Base-by-base conservation (phyloP, 768 basidiomycete genomes). In the Phylloporus sp. region DNA sequence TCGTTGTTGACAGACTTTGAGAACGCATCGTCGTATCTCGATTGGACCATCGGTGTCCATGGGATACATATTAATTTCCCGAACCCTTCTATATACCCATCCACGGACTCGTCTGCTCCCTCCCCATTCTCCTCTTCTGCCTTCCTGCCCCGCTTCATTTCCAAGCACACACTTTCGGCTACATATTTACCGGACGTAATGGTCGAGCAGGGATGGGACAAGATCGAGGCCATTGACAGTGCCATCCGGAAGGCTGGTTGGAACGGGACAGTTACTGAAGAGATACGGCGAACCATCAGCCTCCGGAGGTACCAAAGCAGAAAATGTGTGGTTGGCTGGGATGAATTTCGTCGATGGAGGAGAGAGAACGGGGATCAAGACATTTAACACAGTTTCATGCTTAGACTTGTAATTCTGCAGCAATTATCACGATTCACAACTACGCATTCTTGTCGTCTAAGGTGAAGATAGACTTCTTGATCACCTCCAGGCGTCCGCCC, bases 1-100 rank as follows among this genome's bases (percentile, higher is more conserved):
- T 97, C 95, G 40, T 79, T 99, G 60, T 80, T 99, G 56, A 97
- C 95, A 13, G 81, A 97, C 66, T 97, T 97, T 68, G 91, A 94
- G 73, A 79, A 87, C 61, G 90, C 84, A 45, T 65, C 76, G 26
- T 81, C 85, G 29, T 95, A 95, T 64, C 82, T 97, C 49, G 93
- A 94, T 73, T 99, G 95, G 95, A 86, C 83, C 4, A 69, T 95
- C 61, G 95, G 94, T 47, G 79, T 80, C 1, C 97, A 99, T 71
- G 97, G 97, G 43, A 93, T 98, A 66, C 79, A 86, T 63, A 86
- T 99, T 51, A 79, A 82, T 10, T 94, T 99, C 70, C 80, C 85
- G 34, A 89, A 93, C 62, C 91, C 91, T 2, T 78, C 83, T 18
- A 67, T 81, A 53, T 76, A 84, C 56, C 70, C 72, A 6, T 58